Evolutionary conservation across 495 filamentous ascomycete genomes (phyloP), one percentile per base, ranked within the genome.

Genomic region (Aspergillus biplanus): DNA sequence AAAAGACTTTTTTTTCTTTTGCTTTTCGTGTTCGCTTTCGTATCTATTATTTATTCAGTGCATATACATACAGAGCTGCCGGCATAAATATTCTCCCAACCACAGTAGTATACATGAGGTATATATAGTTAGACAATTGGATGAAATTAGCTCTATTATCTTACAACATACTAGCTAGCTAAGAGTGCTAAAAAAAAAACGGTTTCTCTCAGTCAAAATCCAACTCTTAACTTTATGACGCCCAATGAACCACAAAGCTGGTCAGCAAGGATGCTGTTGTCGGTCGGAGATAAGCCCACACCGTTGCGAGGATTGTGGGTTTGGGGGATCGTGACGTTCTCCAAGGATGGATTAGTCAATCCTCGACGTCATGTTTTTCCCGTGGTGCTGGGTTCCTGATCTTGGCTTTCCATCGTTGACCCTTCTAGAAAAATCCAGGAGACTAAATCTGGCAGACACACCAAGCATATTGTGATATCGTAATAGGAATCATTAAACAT

Each of bases 291-390:
- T 50, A 50, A 50, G 47, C 47, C 21, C n/a, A 11, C 39, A 7
- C n/a, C n/a, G 39, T 44, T 44, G 4, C 7, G 13, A 44, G 39
- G 39, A 44, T 27, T 27, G 39, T 44, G 39, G 39, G 39, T 44
- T 44, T 44, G 3, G 39, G 39, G 39, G n/a, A 27, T 50, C 6
- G 16, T 50, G 47, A 50, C 47, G 47, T 50, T 18, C 47, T 50
- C 47, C 47, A 50, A 50, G 47, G 6, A n/a, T 5, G 47, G 47
- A 50, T 31, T 50, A 50, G 47, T 50, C 16, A 50, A 50, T 27
- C 47, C 27, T 50, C 46, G 47, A 50, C 47, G 47, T 50, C 47
- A 50, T 27, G 2, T 27, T 27, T 50, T 18, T 50, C 16, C 47
- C 15, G 27, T 11, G 9, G 21, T 27, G 21, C 21, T 27, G 11